A percentile compares a stretch with the other conserved stretches of the same genome.
These are phyloP conservation scores for Massospora cicadina DNA, from an alignment of 371 early-diverging fungal species.

Conservation along the genomic window DNA sequence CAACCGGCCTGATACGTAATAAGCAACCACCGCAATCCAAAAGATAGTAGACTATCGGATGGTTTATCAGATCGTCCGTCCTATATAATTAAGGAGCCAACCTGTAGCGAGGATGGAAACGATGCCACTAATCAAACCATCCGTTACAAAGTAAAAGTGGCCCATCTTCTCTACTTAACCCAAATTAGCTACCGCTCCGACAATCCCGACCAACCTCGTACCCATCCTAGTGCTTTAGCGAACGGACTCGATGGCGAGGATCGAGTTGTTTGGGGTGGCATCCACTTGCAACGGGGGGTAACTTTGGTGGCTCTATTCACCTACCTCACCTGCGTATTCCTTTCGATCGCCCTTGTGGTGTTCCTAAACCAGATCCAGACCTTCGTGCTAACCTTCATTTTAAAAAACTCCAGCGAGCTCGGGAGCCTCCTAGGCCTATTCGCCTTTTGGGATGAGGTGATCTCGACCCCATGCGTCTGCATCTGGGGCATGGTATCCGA, in stretches of 20 bases:
- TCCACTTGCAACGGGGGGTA: background rate
- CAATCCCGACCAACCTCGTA: background rate
- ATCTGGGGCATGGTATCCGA: slow-evolving; percentile 38
- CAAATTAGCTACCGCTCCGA: background rate
- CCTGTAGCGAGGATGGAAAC: background rate
- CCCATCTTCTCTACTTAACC: background rate
- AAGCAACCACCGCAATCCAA: no score
- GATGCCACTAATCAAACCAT: background rate
- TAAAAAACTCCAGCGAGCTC: slow-evolving; percentile 7
- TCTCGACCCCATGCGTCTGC: slow-evolving; percentile 22
- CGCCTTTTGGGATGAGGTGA: slow-evolving; percentile 41
- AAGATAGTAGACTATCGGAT: no score
- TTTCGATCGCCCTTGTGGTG: slow-evolving; percentile 32
- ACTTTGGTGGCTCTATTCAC: slow-evolving; percentile 18
- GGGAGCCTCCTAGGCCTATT: slow-evolving; percentile 20
- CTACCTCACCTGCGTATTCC: slow-evolving; percentile 29
- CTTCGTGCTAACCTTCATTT: slow-evolving; percentile 16
- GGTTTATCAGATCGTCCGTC: background rate
- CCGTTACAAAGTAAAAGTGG: background rate
- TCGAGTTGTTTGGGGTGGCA: background rate
- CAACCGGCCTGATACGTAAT: no score
- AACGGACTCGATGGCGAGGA: background rate
- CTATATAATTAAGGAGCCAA: background rate
- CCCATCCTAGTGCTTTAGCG: background rate
- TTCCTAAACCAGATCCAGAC: slow-evolving; percentile 24